Conservation (phyloP, 495 filamentous ascomycete species). For the Penicillium diatomitis region DNA sequence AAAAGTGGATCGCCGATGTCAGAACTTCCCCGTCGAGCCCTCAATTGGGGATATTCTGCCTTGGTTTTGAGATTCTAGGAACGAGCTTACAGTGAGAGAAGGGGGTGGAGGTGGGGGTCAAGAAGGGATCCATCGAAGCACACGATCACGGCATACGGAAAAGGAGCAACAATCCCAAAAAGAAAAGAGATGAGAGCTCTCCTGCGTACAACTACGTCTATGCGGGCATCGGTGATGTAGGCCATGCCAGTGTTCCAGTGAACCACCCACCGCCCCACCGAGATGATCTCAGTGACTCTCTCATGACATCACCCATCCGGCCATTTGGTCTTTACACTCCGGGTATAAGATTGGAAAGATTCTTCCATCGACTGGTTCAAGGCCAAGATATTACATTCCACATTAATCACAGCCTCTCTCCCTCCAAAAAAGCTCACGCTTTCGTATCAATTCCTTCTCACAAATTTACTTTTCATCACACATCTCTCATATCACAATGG, state of each 20-base stretch:
- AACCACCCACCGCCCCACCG: conserved; percentile 12
- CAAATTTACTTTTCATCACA: not conserved
- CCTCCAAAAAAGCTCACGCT: not conserved
- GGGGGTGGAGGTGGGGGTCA: too few relatives aligned
- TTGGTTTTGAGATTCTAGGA: conserved; percentile 3
- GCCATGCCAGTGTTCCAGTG: too few relatives aligned
- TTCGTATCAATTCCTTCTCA: not conserved
- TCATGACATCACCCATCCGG: conserved; percentile 25
- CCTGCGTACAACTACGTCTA: conserved; percentile 2
- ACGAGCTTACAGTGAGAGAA: too few relatives aligned
- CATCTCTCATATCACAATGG: not conserved
- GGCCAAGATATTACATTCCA: too few relatives aligned
- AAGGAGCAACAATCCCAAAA: not conserved
- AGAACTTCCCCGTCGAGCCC: conserved; percentile 2
- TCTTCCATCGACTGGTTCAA: not conserved
- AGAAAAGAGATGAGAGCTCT: conserved; percentile 6
- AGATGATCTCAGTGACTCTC: conserved; percentile 30
- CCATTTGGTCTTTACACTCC: not conserved
- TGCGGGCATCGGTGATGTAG: too few relatives aligned
- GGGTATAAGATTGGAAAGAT: conserved; percentile 12
- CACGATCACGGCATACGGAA: too few relatives aligned
- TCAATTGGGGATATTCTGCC: conserved; percentile 1
- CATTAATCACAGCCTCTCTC: not conserved
- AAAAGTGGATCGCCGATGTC: conserved; percentile 7
- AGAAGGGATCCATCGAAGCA: too few relatives aligned